Evolutionary conservation across 306 rosid species (phyloP), one percentile per base, ranked within the genome.

Genomic region (Delonix regia): DNA sequence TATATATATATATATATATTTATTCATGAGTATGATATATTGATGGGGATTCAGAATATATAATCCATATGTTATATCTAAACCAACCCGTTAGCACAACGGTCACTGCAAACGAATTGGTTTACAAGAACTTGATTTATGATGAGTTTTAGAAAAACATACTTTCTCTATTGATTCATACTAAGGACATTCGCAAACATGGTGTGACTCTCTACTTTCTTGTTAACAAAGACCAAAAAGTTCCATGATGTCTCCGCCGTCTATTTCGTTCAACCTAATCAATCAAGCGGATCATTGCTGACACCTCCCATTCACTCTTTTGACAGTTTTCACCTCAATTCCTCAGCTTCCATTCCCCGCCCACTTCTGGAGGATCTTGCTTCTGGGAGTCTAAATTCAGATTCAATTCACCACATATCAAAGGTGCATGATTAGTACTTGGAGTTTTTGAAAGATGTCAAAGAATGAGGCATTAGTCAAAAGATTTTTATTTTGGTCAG

Each of bases 371-470:
- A 93, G 80, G 97, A 92, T 52, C 93, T 95, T 57, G 99, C 99
- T 9, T 82, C 96, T 6, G 98, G 91, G 62, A 88, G 97, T 18
- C 59, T 95, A 76, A 82, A 63, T 36, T 89, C 98, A 0, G 98
- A 95, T 87, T 95, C 98, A 0, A 88, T 86, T 68, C 75, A 77
- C 1, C 85, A 94, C 2, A 87, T 95, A 65, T 87, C 94, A 0
- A 95, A 91, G 88, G 97, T 95, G 62, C 99, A 95, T 45, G 99
- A 95, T 83, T 98, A 95, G 87, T 95, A 95, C 74, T 83, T 93
- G 78, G 98, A 95, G 85, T 95, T 92, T 77, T 96, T 93, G 21
- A 92, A n/a, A n/a, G n/a, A n/a, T n/a, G n/a, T n/a, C n/a, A n/a
- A n/a, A n/a, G n/a, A n/a, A n/a, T n/a, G n/a, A n/a, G n/a, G n/a